These are phyloP conservation scores for Phytopythium montanum DNA, from an alignment of 352 stramenopile genomes.

Conservation along the genomic window DNA sequence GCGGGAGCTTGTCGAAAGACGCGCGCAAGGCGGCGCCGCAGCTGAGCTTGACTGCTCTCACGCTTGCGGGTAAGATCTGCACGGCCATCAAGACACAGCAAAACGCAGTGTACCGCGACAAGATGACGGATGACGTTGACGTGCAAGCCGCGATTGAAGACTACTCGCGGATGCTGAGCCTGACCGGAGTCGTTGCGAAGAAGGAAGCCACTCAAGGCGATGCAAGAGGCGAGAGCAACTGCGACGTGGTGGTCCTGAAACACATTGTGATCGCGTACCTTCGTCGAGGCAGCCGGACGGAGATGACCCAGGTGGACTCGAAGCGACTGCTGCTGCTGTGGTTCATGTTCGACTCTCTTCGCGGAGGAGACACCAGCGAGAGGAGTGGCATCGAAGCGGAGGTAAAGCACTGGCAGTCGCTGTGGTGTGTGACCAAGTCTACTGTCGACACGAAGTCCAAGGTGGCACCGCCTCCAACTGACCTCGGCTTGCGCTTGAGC, in stretches of 20 bases:
- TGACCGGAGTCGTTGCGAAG: neutral
- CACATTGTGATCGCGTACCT: constrained; percentile 63
- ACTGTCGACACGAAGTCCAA: constrained; percentile 41
- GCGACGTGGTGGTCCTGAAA: constrained; percentile 34
- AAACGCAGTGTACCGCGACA: constrained; percentile 24
- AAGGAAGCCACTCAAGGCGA: neutral
- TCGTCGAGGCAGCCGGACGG: constrained; percentile 20
- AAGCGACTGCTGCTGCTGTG: constrained; percentile 48
- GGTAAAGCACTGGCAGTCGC: constrained; percentile 41
- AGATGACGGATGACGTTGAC: constrained; percentile 43
- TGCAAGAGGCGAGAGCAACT: neutral
- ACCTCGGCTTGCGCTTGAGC: constrained; percentile 41
- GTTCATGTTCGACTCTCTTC: constrained; percentile 36
- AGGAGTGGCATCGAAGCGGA: constrained; percentile 14
- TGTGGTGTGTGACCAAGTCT: constrained; percentile 33
- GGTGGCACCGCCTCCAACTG: constrained; percentile 30
- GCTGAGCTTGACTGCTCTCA: constrained; percentile 59
- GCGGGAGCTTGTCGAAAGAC: constrained; percentile 51
- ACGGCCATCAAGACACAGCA: constrained; percentile 63
- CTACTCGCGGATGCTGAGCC: constrained; percentile 33
- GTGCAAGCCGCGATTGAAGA: constrained; percentile 42
- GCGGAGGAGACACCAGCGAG: constrained; percentile 2
- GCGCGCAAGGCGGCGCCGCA: constrained; percentile 65
- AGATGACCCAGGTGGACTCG: constrained; percentile 40
- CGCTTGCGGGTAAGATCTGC: constrained; percentile 76